phyloP scores from a whole-genome alignment of 2,329 filamentous ascomycete genomes.

The Albophoma yamanashiensis region DNA sequence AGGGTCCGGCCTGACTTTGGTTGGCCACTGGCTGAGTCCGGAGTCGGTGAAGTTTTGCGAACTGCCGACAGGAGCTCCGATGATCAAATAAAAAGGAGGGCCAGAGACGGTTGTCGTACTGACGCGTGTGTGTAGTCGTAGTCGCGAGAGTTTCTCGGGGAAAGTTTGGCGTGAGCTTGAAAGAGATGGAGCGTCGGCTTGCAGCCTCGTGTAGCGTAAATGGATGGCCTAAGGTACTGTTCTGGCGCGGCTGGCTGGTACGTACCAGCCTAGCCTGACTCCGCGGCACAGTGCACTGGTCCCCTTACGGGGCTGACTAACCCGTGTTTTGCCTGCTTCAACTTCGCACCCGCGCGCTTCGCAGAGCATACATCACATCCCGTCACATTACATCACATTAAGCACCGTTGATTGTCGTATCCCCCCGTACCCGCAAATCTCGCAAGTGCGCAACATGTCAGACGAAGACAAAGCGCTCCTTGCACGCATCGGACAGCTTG shows the following conservation, averaged over 20 bases:
- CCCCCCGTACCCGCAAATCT: background rate
- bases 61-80: background rate
- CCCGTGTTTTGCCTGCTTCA: background rate
- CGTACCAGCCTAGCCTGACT: too few relatives aligned
- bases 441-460: slow-evolving; percentile 22
- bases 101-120: background rate
- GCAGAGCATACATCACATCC: background rate
- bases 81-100: background rate
- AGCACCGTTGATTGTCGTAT: background rate
- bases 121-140: background rate
- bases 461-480: slow-evolving; percentile 42
- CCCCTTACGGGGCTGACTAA: background rate
- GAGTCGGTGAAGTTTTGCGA: background rate
- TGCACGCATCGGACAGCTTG: slow-evolving; percentile 40
- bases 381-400: background rate
- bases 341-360: background rate
- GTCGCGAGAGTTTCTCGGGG: background rate
- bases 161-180: background rate
- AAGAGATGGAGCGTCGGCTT: background rate
- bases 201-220: background rate
- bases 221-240: background rate
- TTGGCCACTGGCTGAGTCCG: background rate
- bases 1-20: background rate
- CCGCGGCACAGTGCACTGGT: too few relatives aligned
- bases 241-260: background rate